A percentile compares a stretch with the other conserved stretches of the same genome.
Conservation (phyloP, 140 eudicot species). For the Stevia rebaudiana region DNA sequence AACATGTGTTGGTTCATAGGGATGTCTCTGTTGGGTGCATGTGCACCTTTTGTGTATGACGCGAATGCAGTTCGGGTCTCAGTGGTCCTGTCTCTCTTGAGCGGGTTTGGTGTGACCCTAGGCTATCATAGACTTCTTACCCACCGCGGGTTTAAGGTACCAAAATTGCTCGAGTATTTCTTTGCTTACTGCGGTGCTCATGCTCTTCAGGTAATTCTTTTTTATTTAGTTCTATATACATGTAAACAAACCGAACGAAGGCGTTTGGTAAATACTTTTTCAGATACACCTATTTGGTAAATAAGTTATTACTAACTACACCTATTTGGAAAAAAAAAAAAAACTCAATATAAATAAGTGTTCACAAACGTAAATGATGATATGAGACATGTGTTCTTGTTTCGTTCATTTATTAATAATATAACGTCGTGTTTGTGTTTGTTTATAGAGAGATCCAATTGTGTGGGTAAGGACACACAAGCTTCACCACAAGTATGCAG, state of each 20-base stretch:
- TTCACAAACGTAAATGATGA: too few relatives aligned
- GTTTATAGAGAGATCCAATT: constrained; percentile 15
- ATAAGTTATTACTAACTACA: too few relatives aligned
- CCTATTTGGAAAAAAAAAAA: too few relatives aligned
- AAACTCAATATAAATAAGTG: too few relatives aligned
- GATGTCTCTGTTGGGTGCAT: not conserved
- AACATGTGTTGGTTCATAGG: constrained; percentile 6
- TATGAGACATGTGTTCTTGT: not conserved
- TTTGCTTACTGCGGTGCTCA: constrained; percentile 14
- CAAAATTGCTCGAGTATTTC: constrained; percentile 10
- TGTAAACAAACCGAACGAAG: not conserved
- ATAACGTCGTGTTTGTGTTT: not conserved
- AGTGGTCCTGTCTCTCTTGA: not conserved
- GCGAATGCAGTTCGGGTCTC: not conserved
- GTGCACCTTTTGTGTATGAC: constrained; percentile 10
- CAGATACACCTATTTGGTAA: too few relatives aligned
- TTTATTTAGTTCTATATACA: not conserved
- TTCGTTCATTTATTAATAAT: not conserved
- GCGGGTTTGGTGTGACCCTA: constrained; percentile 6
- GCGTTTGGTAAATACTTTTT: too few relatives aligned
- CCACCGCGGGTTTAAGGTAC: constrained; percentile 12
- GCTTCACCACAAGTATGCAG: constrained; percentile 18
- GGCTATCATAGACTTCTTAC: constrained; percentile 15
- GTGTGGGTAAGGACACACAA: constrained; percentile 15
- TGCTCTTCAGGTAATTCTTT: not conserved